Conservation (phyloP, 2,329 filamentous ascomycete species). For the Chalaropsis thielavioides region DNA sequence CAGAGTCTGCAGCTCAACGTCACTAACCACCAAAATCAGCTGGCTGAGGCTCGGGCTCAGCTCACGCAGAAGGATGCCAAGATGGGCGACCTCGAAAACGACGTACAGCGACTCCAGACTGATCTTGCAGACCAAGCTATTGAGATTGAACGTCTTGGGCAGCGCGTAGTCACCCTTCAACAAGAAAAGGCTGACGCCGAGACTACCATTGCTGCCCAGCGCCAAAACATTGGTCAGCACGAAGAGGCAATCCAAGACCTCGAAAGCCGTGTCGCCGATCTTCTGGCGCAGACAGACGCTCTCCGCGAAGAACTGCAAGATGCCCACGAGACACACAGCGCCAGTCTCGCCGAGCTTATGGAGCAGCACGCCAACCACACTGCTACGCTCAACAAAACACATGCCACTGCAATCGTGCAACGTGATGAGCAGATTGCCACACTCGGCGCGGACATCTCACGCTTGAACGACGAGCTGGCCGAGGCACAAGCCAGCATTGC, state of each 20-base stretch:
- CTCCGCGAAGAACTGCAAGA: slow-evolving; percentile 29
- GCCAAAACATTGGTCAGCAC: slow-evolving; percentile 26
- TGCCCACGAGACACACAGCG: slow-evolving; percentile 25
- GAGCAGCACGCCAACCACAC: slow-evolving; percentile 5
- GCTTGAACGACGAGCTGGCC: slow-evolving; percentile 9
- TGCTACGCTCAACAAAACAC: background rate
- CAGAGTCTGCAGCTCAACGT: slow-evolving; percentile 36
- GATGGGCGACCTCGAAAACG: slow-evolving; percentile 35
- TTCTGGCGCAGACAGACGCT: slow-evolving; percentile 27
- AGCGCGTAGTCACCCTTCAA: background rate
- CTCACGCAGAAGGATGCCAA: slow-evolving; percentile 28
- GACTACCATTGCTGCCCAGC: slow-evolving; percentile 26
- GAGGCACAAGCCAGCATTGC: slow-evolving; percentile 11
- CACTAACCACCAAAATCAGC: slow-evolving; percentile 32
- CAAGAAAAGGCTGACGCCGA: slow-evolving; percentile 22
- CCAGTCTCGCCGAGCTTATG: slow-evolving; percentile 22
- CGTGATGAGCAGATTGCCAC: slow-evolving; percentile 9
- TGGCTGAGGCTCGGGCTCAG: slow-evolving; percentile 25
- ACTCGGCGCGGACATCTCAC: slow-evolving; percentile 10
- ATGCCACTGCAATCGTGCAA: background rate
- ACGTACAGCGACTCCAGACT: slow-evolving; percentile 17
- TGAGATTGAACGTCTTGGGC: background rate
- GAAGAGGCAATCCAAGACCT: slow-evolving; percentile 29
- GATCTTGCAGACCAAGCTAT: background rate
- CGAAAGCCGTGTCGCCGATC: slow-evolving; percentile 31